phyloP scores from a whole-genome alignment of 305 asterid genomes.

The Lippia alba region DNA sequence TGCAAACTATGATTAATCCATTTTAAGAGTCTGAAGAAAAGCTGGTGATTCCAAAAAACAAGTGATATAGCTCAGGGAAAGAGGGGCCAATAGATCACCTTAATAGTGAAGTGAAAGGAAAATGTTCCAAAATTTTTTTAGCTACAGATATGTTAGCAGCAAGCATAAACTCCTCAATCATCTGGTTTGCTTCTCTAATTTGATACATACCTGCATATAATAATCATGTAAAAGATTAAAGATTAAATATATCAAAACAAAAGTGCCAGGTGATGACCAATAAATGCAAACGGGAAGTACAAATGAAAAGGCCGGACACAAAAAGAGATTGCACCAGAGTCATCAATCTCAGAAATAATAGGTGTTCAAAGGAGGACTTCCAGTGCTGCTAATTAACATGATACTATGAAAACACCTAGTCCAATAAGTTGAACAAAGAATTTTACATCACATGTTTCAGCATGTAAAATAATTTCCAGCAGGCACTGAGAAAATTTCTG shows the following conservation, averaged over 20 bases:
- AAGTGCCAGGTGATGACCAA: constrained; percentile 22
- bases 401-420: constrained; percentile 15
- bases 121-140: constrained; percentile 85
- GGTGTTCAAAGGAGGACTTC: constrained; percentile 2
- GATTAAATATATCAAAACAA: constrained; percentile 9
- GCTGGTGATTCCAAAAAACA: constrained; percentile 17
- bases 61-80: constrained; percentile 28
- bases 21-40: constrained; percentile 14
- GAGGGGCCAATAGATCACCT: constrained; percentile 55
- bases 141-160: constrained; percentile 97
- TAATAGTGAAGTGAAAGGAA: constrained; percentile 72
- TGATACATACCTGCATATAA: constrained; percentile 94
- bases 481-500: not conserved
- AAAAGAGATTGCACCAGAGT: not conserved
- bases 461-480: constrained; percentile 13
- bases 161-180: constrained; percentile 99
- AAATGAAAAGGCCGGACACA: constrained; percentile 1
- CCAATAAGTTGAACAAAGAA: constrained; percentile 1
- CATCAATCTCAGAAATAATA: constrained; percentile 17
- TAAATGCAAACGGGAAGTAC: not conserved
- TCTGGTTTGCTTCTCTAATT: constrained; percentile 98
- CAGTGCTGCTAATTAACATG: constrained; percentile 6
- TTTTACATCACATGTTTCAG: constrained; percentile 16
- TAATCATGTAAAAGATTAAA: constrained; percentile 35
- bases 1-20: constrained; percentile 13